Conservation (phyloP, 257 asterid species). For the Misopates orontium region DNA sequence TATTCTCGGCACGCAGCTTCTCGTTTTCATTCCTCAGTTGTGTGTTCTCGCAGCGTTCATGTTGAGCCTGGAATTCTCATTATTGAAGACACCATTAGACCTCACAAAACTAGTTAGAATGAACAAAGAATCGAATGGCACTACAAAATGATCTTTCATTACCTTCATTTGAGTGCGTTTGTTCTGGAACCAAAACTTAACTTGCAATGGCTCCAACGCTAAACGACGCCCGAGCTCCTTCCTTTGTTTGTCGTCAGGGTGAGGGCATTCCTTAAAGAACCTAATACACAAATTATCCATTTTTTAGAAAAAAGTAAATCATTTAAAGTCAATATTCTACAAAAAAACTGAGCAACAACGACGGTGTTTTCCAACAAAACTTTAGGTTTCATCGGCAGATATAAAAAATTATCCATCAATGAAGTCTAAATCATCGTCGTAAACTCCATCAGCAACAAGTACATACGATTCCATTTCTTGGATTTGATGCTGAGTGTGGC, state of each 20-base stretch:
- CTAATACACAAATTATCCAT: constrained; percentile 16
- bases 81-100: not conserved
- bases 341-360: no score
- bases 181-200: constrained; percentile 69
- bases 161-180: constrained; percentile 69
- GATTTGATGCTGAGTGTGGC: constrained; percentile 74
- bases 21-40: constrained; percentile 65
- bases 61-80: constrained; percentile 49
- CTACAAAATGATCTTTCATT: no score
- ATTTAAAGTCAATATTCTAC: no score
- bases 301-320: no score
- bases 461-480: constrained; percentile 79
- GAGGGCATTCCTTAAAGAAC: constrained; percentile 63
- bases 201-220: constrained; percentile 52
- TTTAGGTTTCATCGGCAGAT: no score
- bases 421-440: no score
- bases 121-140: not conserved
- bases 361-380: no score
- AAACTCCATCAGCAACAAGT: not conserved
- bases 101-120: not conserved
- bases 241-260: constrained; percentile 68
- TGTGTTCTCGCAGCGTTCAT: constrained; percentile 63
- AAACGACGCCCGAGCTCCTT: constrained; percentile 57
- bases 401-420: no score
- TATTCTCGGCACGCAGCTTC: constrained; percentile 67